These are phyloP conservation scores for Hypoxylon sp. DNA, from an alignment of 2,329 filamentous ascomycete genomes.

Conservation along the genomic window DNA sequence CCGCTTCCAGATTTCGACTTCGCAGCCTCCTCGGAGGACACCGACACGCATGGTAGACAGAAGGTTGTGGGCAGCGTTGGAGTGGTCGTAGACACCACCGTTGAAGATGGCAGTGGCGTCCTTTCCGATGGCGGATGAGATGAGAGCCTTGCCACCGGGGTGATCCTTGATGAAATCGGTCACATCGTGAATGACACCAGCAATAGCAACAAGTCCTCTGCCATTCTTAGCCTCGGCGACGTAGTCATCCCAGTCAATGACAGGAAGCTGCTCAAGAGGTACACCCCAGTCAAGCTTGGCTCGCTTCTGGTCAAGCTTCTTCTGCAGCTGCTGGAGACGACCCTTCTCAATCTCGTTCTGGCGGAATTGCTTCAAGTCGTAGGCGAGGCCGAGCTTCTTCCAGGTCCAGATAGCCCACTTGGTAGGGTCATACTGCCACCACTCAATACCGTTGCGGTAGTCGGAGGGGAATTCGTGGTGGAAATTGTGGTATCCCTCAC, in stretches of 20 bases:
- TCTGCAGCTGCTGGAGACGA: constrained; percentile 75
- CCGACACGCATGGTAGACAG: constrained; percentile 77
- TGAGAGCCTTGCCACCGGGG: constrained; percentile 77
- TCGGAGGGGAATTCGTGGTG: constrained; percentile 81
- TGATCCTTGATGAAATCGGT: constrained; percentile 77
- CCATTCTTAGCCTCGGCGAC: constrained; percentile 75
- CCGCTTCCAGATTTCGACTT: constrained; percentile 79
- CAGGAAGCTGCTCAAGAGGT: constrained; percentile 67
- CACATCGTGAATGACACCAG: constrained; percentile 76
- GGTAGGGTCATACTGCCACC: constrained; percentile 79
- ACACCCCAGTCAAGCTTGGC: constrained; percentile 75
- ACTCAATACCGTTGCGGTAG: constrained; percentile 79
- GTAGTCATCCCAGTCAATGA: constrained; percentile 72
- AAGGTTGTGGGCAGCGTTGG: constrained; percentile 77
- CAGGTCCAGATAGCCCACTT: constrained; percentile 79
- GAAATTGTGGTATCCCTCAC: constrained; percentile 82
- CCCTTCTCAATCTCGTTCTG: constrained; percentile 79
- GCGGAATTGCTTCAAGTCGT: constrained; percentile 77
- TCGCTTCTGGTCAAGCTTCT: constrained; percentile 77
- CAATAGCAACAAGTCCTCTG: constrained; percentile 71
- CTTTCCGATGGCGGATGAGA: constrained; percentile 74
- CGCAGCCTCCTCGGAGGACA: constrained; percentile 76
- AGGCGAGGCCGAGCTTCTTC: constrained; percentile 77
- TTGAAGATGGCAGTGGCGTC: constrained; percentile 80
- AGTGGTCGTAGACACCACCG: constrained; percentile 77